Evolutionary conservation across 768 basidiomycete genomes (phyloP).

Genomic region (Leccinum subtestaceum): DNA sequence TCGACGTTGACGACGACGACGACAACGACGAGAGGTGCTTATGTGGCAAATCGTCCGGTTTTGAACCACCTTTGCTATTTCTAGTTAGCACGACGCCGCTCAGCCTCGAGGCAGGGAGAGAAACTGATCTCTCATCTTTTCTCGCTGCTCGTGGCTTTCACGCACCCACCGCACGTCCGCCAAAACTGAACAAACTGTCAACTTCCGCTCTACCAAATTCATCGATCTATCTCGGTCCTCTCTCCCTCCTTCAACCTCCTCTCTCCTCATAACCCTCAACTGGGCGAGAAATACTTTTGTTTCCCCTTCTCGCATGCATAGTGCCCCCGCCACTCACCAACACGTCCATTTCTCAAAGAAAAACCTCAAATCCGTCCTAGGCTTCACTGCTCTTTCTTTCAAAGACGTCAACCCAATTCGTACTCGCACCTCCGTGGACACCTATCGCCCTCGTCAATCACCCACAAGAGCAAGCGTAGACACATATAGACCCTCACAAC

Average conservation of each 20-base stretch:
- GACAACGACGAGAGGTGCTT: not conserved
- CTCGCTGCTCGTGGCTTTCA: constrained; percentile 34
- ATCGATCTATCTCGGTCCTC: constrained; percentile 27
- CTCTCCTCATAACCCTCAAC: constrained; percentile 19
- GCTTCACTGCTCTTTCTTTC: constrained; percentile 38
- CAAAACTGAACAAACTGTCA: constrained; percentile 29
- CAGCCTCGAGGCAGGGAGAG: constrained; percentile 31
- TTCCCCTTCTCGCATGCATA: constrained; percentile 41
- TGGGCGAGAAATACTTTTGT: constrained; percentile 5
- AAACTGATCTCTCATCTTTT: constrained; percentile 28
- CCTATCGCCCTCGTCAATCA: constrained; percentile 26
- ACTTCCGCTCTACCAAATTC: constrained; percentile 32
- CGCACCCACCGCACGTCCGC: constrained; percentile 35
- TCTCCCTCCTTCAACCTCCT: constrained; percentile 15
- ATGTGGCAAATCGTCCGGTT: constrained; percentile 10
- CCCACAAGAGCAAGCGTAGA: constrained; percentile 44
- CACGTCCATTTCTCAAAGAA: constrained; percentile 39
- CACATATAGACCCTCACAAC: constrained; percentile 37
- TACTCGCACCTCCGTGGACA: constrained; percentile 30
- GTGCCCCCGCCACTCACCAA: constrained; percentile 37
- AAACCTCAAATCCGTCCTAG: constrained; percentile 49
- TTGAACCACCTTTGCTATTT: constrained; percentile 18
- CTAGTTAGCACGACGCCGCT: constrained; percentile 17
- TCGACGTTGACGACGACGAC: constrained; percentile 10
- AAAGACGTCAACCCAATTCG: constrained; percentile 33